A percentile compares a stretch with the other conserved stretches of the same genome.
phyloP scores from a whole-genome alignment of 306 rosid genomes.

The Corylus heterophylla region DNA sequence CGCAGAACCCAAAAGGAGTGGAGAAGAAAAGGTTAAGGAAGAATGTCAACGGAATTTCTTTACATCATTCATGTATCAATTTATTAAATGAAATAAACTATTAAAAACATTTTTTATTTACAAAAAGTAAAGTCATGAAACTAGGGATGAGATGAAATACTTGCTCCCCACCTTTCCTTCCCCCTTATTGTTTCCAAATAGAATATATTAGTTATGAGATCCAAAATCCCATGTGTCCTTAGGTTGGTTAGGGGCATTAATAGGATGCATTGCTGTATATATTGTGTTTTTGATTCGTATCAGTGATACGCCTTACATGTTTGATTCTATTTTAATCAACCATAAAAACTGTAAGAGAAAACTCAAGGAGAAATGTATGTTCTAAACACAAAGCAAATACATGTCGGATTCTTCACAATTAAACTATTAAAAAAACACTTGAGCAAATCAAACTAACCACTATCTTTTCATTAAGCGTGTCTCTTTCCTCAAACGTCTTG shows the following conservation, averaged over 20 bases:
- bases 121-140: not conserved
- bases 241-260: not conserved
- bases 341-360: not conserved
- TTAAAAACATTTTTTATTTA: not conserved
- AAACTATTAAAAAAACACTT: not conserved
- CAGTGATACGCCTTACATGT: not conserved
- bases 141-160: not conserved
- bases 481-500: slow-evolving; percentile 93
- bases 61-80: not conserved
- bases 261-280: not conserved
- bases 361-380: not conserved
- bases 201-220: not conserved
- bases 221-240: not conserved
- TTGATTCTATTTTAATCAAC: not conserved
- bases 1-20: not conserved
- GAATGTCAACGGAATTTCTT: not conserved
- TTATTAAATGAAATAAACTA: not conserved
- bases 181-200: not conserved
- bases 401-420: not conserved
- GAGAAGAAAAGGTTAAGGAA: not conserved
- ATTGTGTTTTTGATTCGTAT: not conserved
- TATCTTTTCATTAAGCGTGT: slow-evolving; percentile 83
- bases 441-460: slow-evolving; percentile 58
- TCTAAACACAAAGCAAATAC: not conserved
- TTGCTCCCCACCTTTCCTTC: not conserved